Percentiles rank a stretch among this genome's conserved stretches.
phyloP scores from a whole-genome alignment of 1,284 basidiomycete genomes.

The Phlebopus sp. region DNA sequence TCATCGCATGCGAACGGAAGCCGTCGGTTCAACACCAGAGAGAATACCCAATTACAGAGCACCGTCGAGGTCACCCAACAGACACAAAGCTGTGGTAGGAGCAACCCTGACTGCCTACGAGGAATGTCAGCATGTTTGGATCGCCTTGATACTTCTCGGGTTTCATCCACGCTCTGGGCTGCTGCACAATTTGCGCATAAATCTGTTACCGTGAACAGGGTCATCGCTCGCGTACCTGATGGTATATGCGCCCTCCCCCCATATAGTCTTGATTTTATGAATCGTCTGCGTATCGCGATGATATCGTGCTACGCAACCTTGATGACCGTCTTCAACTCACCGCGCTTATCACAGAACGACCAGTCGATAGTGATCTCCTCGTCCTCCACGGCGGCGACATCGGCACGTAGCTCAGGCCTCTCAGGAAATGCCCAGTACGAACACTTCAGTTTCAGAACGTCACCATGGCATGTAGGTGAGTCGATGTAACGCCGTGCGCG shows the following conservation, averaged over 20 bases:
- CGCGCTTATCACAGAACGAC: slow-evolving; percentile 34
- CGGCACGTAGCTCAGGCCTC: slow-evolving; percentile 60
- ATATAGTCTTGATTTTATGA: slow-evolving; percentile 58
- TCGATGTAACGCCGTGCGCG: slow-evolving; percentile 26
- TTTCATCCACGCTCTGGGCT: slow-evolving; percentile 62
- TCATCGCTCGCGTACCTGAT: slow-evolving; percentile 48
- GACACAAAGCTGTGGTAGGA: slow-evolving; percentile 72
- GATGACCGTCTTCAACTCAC: slow-evolving; percentile 33
- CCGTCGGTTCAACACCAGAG: neutral
- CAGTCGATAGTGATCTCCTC: slow-evolving; percentile 57
- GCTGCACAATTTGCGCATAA: slow-evolving; percentile 23
- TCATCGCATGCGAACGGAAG: slow-evolving; percentile 5
- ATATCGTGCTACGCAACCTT: slow-evolving; percentile 54
- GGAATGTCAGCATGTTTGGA: slow-evolving; percentile 67
- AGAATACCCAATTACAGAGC: slow-evolving; percentile 4
- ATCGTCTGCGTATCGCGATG: slow-evolving; percentile 61
- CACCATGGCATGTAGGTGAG: slow-evolving; percentile 24
- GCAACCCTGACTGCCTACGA: slow-evolving; percentile 62
- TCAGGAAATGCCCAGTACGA: slow-evolving; percentile 59
- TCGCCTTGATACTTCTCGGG: slow-evolving; percentile 38
- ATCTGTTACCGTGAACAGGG: slow-evolving; percentile 17
- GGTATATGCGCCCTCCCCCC: slow-evolving; percentile 65
- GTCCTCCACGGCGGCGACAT: slow-evolving; percentile 53
- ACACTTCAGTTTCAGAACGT: slow-evolving; percentile 30
- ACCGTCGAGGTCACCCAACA: slow-evolving; percentile 45